A percentile compares a stretch with the other conserved stretches of the same genome.
These are phyloP conservation scores for Coix lacrymajobi DNA, from an alignment of 176 grass and related monocot species.

Conservation along the genomic window DNA sequence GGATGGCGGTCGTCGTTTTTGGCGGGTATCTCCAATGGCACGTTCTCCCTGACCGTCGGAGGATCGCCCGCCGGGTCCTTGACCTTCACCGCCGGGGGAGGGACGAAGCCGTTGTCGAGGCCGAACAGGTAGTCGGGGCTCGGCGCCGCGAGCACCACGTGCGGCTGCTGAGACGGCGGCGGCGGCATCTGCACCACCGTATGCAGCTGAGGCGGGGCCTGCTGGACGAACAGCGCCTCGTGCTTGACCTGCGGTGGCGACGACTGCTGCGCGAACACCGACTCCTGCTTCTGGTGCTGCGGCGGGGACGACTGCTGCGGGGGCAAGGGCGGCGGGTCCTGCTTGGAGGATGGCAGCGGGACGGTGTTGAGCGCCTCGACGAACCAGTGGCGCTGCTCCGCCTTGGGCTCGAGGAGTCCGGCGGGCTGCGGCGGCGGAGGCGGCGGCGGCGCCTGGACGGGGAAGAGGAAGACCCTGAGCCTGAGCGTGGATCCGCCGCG, in stretches of 20 bases:
- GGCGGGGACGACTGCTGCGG: not conserved
- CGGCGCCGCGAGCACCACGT: not conserved
- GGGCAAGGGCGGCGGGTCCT: conserved; percentile 9
- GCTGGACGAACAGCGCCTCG: conserved; percentile 12
- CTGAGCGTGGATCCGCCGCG: conserved; percentile 38
- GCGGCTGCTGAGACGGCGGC: not conserved
- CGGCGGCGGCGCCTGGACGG: conserved; percentile 28
- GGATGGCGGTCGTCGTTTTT: conserved; percentile 43
- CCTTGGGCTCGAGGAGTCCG: conserved; percentile 47
- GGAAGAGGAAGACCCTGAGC: conserved; percentile 89
- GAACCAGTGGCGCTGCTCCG: conserved; percentile 74
- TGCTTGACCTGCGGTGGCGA: not conserved
- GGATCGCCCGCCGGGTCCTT: conserved; percentile 48
- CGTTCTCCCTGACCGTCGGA: conserved; percentile 28
- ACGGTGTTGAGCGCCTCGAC: conserved; percentile 68
- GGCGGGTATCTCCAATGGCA: conserved; percentile 47
- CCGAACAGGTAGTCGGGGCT: conserved; percentile 80
- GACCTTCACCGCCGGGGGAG: conserved; percentile 74
- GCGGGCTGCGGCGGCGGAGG: conserved; percentile 40
- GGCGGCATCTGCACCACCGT: not conserved
- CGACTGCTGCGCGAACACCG: not conserved
- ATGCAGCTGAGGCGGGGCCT: not conserved
- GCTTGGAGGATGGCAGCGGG: not conserved
- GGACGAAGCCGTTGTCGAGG: conserved; percentile 72
- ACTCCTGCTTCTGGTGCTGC: conserved; percentile 28